phyloP scores from a whole-genome alignment of 108 stramenopile genomes.

The Nannochloropsis oceanica region DNA sequence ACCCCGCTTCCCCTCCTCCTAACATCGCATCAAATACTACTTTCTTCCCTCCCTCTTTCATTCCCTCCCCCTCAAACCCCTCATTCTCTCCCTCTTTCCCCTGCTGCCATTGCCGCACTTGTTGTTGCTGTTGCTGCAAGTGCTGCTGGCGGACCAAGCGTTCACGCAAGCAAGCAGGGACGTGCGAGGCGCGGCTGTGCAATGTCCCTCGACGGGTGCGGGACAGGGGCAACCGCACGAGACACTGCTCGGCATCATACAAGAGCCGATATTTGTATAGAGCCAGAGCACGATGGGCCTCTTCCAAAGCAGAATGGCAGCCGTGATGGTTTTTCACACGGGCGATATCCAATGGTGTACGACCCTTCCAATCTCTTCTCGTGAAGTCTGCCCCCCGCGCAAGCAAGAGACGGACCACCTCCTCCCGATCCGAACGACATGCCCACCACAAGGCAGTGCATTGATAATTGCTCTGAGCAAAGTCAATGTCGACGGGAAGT shows the following conservation, averaged over 20 bases:
- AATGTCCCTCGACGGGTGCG: background rate
- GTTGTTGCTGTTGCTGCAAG: background rate
- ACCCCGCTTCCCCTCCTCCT: background rate
- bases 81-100: background rate
- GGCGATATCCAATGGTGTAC: background rate
- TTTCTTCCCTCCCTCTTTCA: background rate
- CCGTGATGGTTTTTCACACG: background rate
- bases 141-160: background rate
- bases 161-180: background rate
- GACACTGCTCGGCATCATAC: background rate
- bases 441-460: background rate
- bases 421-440: background rate
- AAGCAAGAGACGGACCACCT: background rate
- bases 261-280: background rate
- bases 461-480: background rate
- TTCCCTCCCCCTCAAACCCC: background rate
- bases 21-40: too few species aligned
- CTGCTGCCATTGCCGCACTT: background rate
- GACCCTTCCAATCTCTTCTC: background rate
- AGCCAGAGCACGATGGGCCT: background rate
- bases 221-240: background rate
- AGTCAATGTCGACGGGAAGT: background rate
- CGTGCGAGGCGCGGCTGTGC: background rate
- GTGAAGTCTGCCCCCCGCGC: background rate
- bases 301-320: background rate